A percentile compares a stretch with the other conserved stretches of the same genome.
Evolutionary conservation across 495 filamentous ascomycete species (phyloP).

Genomic region (Aspergillus heteromorphus): DNA sequence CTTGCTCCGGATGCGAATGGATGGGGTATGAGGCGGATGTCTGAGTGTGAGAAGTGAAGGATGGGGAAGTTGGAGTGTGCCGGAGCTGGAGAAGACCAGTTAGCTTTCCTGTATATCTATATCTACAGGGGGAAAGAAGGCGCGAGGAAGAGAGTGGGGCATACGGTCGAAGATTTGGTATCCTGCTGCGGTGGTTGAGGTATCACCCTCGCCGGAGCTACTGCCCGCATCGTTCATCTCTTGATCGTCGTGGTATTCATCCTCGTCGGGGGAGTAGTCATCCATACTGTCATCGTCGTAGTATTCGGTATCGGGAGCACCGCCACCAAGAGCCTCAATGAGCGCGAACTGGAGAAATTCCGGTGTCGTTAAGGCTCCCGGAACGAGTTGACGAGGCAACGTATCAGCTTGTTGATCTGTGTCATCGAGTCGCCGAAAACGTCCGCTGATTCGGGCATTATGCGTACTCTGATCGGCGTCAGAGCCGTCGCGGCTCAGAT

Average conservation of each 20-base stretch:
- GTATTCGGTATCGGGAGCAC: conserved; percentile 15
- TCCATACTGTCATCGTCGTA: conserved; percentile 16
- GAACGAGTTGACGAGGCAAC: conserved; percentile 1
- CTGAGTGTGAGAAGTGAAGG: conserved; percentile 53
- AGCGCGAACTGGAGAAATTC: conserved; percentile 19
- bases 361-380: conserved; percentile 14
- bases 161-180: conserved; percentile 19
- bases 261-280: conserved; percentile 17
- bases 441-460: neutral
- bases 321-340: conserved; percentile 18
- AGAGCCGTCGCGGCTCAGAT: conserved; percentile 11
- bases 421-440: conserved; percentile 4
- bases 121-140: neutral
- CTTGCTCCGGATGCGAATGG: conserved; percentile 37
- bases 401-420: conserved; percentile 4
- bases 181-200: conserved; percentile 4
- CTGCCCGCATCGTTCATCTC: conserved; percentile 11
- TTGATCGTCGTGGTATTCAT: conserved; percentile 11
- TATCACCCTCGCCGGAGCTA: conserved; percentile 6
- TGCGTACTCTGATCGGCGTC: conserved; percentile 6
- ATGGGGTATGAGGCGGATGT: conserved; percentile 53
- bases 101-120: conserved; percentile 3
- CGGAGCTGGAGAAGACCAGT: conserved; percentile 16
- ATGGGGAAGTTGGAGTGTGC: conserved; percentile 36
- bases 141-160: neutral